Base-by-base conservation (phyloP, 768 basidiomycete species). In the Asterophora lycoperdoides region DNA sequence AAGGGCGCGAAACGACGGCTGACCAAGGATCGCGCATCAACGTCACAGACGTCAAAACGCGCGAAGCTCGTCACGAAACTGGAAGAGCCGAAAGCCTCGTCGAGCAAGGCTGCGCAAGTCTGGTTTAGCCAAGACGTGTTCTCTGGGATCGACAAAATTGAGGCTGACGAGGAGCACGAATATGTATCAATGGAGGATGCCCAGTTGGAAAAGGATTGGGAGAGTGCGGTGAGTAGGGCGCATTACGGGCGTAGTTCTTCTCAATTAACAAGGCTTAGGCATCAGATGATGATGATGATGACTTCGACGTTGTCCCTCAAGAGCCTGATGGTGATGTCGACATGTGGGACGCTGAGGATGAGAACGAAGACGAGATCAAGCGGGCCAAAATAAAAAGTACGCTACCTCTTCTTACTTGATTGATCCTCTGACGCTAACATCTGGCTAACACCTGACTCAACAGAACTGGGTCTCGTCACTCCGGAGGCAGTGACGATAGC, bases 61-160 rank as follows among this genome's bases (percentile, higher is more conserved):
- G 64, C 67, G 15, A 76, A 78, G 35, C 67, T 87, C 11, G 61
- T 81, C 32, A 73, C 76, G 2, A 71, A 75, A 28, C 69, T 80
- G 29, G 71, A 72, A 17, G 65, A 63, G 30, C 67, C 72, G 0
- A 62, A 66, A 51, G 46, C 57, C 1, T 61, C 68, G 11, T 60
- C 62, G 10, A 81, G 76, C 56, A 77, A 77, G 39, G 75, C 83
- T 38, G 80, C 93, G 2, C 78, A 86, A 57, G 64, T 97, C n/a
- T 99, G 96, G 96, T 99, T 97, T 69, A 85, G 88, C 55, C 95
- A 96, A 67, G 86, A 88, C 43, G 67, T 96, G 37, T 99, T 99
- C 74, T 77, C 81, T 42, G 86, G 78, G 18, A 64, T 80, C 6
- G 80, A 77, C 36, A 76, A 64, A 8, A 70, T 73, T 35, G 67